phyloP scores from a whole-genome alignment of 306 rosid genomes.

The Prunus mira region DNA sequence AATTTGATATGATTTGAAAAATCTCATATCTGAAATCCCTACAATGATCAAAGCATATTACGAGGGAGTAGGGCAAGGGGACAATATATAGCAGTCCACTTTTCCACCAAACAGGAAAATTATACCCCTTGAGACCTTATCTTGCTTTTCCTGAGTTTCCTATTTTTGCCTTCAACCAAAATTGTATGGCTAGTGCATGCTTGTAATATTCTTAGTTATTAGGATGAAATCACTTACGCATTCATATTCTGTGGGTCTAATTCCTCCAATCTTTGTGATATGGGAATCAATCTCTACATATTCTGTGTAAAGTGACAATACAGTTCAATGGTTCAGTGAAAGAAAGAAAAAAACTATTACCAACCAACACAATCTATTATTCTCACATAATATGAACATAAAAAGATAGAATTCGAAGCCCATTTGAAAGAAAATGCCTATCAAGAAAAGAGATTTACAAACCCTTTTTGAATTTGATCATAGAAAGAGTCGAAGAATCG shows the following conservation, averaged over 20 bases:
- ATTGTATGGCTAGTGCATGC: background rate
- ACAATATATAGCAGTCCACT: background rate
- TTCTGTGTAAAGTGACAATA: slow-evolving; percentile 17
- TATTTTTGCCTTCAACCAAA: background rate
- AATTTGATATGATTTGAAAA: background rate
- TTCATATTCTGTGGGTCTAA: slow-evolving; percentile 14
- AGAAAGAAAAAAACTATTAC: background rate
- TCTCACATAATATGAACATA: slow-evolving; percentile 10
- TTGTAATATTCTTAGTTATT: slow-evolving; percentile 8
- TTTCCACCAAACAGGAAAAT: background rate
- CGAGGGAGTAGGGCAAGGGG: background rate
- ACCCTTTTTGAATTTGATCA: slow-evolving; percentile 3
- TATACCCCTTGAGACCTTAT: background rate
- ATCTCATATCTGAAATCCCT: background rate
- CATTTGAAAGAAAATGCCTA: slow-evolving; percentile 8
- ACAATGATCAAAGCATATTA: slow-evolving; percentile 1
- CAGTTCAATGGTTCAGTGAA: background rate
- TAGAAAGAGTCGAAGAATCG: slow-evolving; percentile 50
- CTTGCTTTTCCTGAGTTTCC: background rate
- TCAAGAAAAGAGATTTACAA: slow-evolving; percentile 19
- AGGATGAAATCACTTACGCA: background rate
- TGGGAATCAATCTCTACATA: slow-evolving; percentile 17
- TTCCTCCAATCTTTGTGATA: slow-evolving; percentile 11
- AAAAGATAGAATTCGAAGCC: slow-evolving; percentile 17
- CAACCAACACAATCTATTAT: slow-evolving; percentile 18